Evolutionary conservation across 1,139 yeast species (phyloP).

Genomic region (Yamadazyma kanchanaburiensis): DNA sequence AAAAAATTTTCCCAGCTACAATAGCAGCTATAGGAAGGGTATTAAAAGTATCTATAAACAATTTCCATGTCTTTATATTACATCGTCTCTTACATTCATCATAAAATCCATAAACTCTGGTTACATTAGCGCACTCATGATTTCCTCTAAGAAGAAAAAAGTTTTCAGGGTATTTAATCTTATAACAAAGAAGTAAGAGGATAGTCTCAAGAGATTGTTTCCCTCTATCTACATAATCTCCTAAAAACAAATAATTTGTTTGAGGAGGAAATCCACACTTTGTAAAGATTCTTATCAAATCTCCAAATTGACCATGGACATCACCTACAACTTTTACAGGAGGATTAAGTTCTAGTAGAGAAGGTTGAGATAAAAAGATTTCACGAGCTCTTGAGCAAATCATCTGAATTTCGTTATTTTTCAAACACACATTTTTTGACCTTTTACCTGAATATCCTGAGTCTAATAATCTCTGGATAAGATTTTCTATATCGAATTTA

Average conservation of each 20-base stretch:
- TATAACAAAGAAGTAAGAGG: conserved; percentile 77
- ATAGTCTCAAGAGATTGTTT: conserved; percentile 93
- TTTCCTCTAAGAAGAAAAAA: conserved; percentile 90
- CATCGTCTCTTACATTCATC: conserved; percentile 96
- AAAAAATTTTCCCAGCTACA: conserved; percentile 93
- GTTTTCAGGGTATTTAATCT: conserved; percentile 94
- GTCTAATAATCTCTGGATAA: conserved; percentile 84
- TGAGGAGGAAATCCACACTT: conserved; percentile 99
- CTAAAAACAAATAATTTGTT: conserved; percentile 84
- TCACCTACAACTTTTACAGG: conserved; percentile 98
- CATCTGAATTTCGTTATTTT: conserved; percentile 80
- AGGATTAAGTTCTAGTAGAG: conserved; percentile 82
- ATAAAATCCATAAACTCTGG: conserved; percentile 92
- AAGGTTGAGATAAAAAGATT: conserved; percentile 83
- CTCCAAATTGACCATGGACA: conserved; percentile 95
- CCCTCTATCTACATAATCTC: conserved; percentile 97
- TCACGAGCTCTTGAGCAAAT: conserved; percentile 88
- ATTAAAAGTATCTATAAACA: conserved; percentile 90
- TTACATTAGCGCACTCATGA: conserved; percentile 96
- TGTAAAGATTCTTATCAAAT: conserved; percentile 83
- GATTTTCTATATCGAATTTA: conserved; percentile 76
- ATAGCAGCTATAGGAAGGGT: conserved; percentile 93
- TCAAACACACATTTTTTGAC: conserved; percentile 83
- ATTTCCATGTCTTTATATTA: conserved; percentile 90
- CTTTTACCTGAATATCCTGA: conserved; percentile 95